phyloP scores from a whole-genome alignment of 352 stramenopile genomes.

The Globisporangium acanthophoron region DNA sequence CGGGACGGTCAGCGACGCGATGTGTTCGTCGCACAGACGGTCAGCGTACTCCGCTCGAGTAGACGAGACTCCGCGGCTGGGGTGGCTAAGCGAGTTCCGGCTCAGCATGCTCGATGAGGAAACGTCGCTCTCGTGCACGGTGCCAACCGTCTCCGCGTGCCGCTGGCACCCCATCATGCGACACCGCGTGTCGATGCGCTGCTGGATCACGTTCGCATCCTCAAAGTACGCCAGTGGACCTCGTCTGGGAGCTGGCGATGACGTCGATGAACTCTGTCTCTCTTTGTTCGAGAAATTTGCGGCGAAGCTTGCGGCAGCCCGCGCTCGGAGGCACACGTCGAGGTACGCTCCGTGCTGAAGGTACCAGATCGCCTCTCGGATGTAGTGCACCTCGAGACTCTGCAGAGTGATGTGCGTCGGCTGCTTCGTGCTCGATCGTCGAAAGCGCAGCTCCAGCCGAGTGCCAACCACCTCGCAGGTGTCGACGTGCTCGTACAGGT shows the following conservation, averaged over 20 bases:
- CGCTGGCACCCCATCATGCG: conserved; percentile 40
- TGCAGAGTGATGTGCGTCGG: conserved; percentile 54
- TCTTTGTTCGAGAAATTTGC: conserved; percentile 1
- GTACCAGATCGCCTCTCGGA: conserved; percentile 65
- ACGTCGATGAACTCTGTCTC: background rate
- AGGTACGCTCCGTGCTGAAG: conserved; percentile 41
- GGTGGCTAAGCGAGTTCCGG: conserved; percentile 5
- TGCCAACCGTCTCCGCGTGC: conserved; percentile 8
- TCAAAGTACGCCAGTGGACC: conserved; percentile 29
- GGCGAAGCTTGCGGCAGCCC: conserved; percentile 9
- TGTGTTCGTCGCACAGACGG: conserved; percentile 32
- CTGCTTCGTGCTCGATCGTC: conserved; percentile 43
- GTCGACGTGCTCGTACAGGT: conserved; percentile 51
- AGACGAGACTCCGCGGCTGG: conserved; percentile 4
- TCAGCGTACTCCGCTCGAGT: conserved; percentile 2
- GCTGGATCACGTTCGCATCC: conserved; percentile 30
- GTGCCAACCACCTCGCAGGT: conserved; percentile 34
- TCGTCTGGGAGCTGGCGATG: conserved; percentile 7
- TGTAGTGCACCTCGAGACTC: conserved; percentile 45
- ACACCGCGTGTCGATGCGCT: conserved; percentile 43
- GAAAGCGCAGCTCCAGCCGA: conserved; percentile 52
- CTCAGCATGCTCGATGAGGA: conserved; percentile 21
- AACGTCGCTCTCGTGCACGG: conserved; percentile 13
- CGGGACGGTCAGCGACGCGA: conserved; percentile 11
- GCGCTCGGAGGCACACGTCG: conserved; percentile 29